Percentiles rank a stretch among this genome's conserved stretches.
Evolutionary conservation across 2,329 filamentous ascomycete species (phyloP).

Genomic region (Microascus cirrosus): DNA sequence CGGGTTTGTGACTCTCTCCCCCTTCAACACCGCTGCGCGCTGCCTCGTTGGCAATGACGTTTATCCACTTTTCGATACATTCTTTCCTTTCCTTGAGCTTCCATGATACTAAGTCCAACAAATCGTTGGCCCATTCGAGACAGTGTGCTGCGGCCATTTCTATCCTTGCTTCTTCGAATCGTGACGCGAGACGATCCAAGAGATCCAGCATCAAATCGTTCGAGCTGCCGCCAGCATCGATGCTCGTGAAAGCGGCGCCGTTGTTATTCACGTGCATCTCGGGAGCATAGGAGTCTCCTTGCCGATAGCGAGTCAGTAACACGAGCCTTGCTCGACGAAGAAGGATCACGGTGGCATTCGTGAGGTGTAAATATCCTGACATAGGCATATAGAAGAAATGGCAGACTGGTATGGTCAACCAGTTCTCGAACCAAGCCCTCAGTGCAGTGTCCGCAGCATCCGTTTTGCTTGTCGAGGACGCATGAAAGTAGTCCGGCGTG

Average conservation of each 20-base stretch:
- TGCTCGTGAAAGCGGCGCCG: background rate
- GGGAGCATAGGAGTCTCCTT: conserved; percentile 2
- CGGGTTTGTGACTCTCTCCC: background rate
- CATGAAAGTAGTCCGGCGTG: conserved; percentile 7
- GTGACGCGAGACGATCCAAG: conserved; percentile 6
- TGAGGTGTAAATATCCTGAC: conserved; percentile 7
- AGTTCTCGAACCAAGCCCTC: conserved; percentile 8
- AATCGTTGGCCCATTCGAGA: conserved; percentile 7
- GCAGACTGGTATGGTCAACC: conserved; percentile 7
- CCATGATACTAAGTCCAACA: conserved; percentile 6
- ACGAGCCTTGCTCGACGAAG: conserved; percentile 6
- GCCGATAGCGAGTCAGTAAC: conserved; percentile 5
- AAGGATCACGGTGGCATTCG: conserved; percentile 4
- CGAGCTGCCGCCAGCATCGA: conserved; percentile 2
- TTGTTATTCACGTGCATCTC: conserved; percentile 1
- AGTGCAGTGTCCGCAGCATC: conserved; percentile 6
- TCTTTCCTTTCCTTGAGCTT: conserved; percentile 7
- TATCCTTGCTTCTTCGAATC: conserved; percentile 8
- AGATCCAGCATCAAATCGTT: conserved; percentile 8
- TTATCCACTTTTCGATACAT: conserved; percentile 7
- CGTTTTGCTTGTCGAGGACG: conserved; percentile 2
- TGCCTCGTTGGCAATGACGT: conserved; percentile 5
- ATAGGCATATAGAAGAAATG: conserved; percentile 7
- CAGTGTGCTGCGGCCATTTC: conserved; percentile 8
- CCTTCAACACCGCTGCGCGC: background rate